Evolutionary conservation across 371 early-diverging fungal species (phyloP), one percentile per base, ranked within the genome.

Genomic region (Dinochytrium kinnereticum): DNA sequence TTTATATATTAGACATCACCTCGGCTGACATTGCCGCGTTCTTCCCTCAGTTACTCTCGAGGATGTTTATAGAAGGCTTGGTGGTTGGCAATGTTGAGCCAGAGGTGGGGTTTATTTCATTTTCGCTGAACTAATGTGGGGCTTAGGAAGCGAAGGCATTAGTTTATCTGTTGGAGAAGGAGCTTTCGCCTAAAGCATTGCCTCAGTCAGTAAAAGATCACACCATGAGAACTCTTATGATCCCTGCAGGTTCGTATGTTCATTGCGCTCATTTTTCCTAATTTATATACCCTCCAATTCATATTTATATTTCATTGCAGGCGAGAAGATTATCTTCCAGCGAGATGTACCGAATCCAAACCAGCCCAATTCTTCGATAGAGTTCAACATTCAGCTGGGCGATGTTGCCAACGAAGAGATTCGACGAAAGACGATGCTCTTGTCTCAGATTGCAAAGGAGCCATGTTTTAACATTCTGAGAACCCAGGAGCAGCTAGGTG

Each of bases 401-500:
- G 79, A 77, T 28, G 73, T 71, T 34, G 51, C 74, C 1, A 59
- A 85, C 66, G 75, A 55, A 15, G 38, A 53, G 15, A 26, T 71
- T 2, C 72, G 80, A 2, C 34, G 36, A 2, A 39, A 53, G n/a
- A 40, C 77, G 40, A 19, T 76, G 55, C 81, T 98, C 34, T 71
- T 95, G 73, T 86, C 90, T 0, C 93, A 95, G 74, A 92, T 97
- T 34, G 84, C 91, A 2, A 84, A 90, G 57, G 96, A 97, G 77
- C 95, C 97, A 17, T 93, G 91, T 72, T 98, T 96, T 82, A 91
- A 96, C 80, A 92, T 93, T 74, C 82, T 98, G 51, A 88, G 97
- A 26, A 97, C 98, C 1, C 93, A 95, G 75, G 96, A 80, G 75
- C 80, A 85, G 77, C 75, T 83, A 7, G 61, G 61, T 61, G 36